These are phyloP conservation scores for Paecilomyces sp. DNA, from an alignment of 2,329 filamentous ascomycete species.

Conservation along the genomic window DNA sequence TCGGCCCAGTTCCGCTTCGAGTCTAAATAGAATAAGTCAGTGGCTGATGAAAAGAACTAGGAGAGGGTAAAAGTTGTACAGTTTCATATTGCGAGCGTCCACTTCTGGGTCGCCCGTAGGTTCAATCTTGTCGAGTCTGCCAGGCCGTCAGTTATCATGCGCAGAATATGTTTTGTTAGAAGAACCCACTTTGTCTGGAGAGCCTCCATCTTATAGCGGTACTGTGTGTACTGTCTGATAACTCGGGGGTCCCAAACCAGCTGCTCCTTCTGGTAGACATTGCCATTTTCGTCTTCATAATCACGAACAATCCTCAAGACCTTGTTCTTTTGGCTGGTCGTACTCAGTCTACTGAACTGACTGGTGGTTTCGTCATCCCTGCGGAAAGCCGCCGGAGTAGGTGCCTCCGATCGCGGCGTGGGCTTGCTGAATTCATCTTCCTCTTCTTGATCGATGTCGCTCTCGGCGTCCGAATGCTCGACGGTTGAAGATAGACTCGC, in stretches of 20 bases:
- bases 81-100: constrained; percentile 54
- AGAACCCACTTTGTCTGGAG: constrained; percentile 63
- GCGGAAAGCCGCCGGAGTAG: constrained; percentile 49
- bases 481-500: constrained; percentile 65
- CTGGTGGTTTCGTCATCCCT: constrained; percentile 70
- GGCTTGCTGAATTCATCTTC: constrained; percentile 45
- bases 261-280: constrained; percentile 53
- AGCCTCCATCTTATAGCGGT: constrained; percentile 63
- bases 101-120: constrained; percentile 61
- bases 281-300: constrained; percentile 55
- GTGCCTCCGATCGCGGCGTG: constrained; percentile 61
- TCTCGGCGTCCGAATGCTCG: constrained; percentile 68
- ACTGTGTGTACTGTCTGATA: constrained; percentile 79
- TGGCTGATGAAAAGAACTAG: background rate
- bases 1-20: constrained; percentile 70
- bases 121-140: constrained; percentile 52
- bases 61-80: constrained; percentile 34
- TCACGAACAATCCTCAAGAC: constrained; percentile 67
- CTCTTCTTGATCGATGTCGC: constrained; percentile 50
- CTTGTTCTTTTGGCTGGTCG: constrained; percentile 61
- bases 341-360: constrained; percentile 67
- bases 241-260: constrained; percentile 73
- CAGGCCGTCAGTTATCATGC: constrained; percentile 4
- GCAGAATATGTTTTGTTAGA: background rate
- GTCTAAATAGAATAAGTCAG: constrained; percentile 37